A percentile compares a stretch with the other conserved stretches of the same genome.
Evolutionary conservation across 768 basidiomycete genomes (phyloP).

Genomic region (Tricholoma flavovirens): DNA sequence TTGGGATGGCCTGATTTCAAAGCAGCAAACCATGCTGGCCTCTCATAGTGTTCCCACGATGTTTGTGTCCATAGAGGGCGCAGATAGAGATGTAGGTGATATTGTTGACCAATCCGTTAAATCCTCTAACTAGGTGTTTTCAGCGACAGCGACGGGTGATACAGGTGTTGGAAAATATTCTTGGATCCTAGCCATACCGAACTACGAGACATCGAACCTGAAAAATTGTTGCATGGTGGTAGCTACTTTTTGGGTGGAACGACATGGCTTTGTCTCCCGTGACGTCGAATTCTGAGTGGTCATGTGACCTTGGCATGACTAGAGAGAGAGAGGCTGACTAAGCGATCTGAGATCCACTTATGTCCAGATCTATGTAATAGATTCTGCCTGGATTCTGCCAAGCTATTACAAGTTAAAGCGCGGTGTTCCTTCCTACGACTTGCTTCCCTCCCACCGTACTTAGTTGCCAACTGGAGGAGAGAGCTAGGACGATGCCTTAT

Average conservation of each 20-base stretch:
- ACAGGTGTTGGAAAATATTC: conserved; percentile 50
- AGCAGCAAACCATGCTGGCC: conserved; percentile 64
- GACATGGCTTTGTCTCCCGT: too few species aligned
- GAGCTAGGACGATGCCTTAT: conserved; percentile 49
- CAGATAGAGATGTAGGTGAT: conserved; percentile 51
- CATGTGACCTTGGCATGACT: too few species aligned
- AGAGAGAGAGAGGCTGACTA: neutral
- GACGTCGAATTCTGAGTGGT: too few species aligned
- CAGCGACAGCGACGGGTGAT: conserved; percentile 70
- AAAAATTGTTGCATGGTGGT: neutral
- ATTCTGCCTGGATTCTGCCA: neutral
- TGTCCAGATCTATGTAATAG: neutral
- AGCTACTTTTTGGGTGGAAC: too few species aligned
- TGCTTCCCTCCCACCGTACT: conserved; percentile 2
- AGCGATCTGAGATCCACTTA: neutral
- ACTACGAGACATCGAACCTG: neutral
- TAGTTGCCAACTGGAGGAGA: neutral
- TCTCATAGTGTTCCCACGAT: conserved; percentile 64
- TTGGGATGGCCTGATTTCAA: conserved; percentile 70
- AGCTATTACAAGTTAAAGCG: too few species aligned
- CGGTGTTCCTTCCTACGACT: too few species aligned
- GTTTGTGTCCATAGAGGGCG: conserved; percentile 45
- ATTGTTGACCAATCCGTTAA: neutral
- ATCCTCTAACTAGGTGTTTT: conserved; percentile 1
- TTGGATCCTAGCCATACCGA: neutral